Conservation (phyloP, 2,329 filamentous ascomycete genomes). For the Colletotrichum eleusines region DNA sequence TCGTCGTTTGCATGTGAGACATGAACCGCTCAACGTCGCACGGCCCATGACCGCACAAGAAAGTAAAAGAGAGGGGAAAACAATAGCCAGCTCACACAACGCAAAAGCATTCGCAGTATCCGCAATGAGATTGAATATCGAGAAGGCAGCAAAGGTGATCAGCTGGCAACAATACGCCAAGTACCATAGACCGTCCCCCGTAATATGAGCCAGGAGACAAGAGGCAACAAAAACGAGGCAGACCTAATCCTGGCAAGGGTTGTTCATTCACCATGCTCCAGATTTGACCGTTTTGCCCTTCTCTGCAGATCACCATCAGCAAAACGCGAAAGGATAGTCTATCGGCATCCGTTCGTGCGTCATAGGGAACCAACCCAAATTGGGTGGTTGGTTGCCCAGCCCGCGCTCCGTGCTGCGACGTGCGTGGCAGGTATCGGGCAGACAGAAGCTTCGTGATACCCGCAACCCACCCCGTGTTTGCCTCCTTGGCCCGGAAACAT, state of each 20-base stretch:
- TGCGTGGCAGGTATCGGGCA: slow-evolving; percentile 1
- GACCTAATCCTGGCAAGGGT: background rate
- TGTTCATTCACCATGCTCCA: slow-evolving; percentile 10
- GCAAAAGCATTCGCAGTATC: background rate
- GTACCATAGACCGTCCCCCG: background rate
- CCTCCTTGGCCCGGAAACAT: too few species aligned
- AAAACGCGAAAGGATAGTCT: slow-evolving; percentile 1
- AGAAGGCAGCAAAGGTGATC: background rate
- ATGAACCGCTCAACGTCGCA: background rate
- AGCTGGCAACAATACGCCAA: background rate
- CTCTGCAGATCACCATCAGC: slow-evolving; percentile 35
- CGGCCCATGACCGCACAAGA: background rate
- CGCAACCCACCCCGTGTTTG: background rate
- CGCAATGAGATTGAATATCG: too few species aligned
- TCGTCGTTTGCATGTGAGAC: background rate
- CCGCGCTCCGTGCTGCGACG: background rate
- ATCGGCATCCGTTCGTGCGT: slow-evolving; percentile 16
- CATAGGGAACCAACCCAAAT: slow-evolving; percentile 15
- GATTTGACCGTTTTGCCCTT: slow-evolving; percentile 12
- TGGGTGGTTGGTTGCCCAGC: slow-evolving; percentile 6
- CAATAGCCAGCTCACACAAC: too few species aligned
- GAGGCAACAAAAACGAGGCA: slow-evolving; percentile 9
- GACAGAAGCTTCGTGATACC: background rate
- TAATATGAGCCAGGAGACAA: background rate
- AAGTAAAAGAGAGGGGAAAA: background rate